These are phyloP conservation scores for Ceratocystiopsis minuta DNA, from an alignment of 2,329 filamentous ascomycete species.

Conservation along the genomic window DNA sequence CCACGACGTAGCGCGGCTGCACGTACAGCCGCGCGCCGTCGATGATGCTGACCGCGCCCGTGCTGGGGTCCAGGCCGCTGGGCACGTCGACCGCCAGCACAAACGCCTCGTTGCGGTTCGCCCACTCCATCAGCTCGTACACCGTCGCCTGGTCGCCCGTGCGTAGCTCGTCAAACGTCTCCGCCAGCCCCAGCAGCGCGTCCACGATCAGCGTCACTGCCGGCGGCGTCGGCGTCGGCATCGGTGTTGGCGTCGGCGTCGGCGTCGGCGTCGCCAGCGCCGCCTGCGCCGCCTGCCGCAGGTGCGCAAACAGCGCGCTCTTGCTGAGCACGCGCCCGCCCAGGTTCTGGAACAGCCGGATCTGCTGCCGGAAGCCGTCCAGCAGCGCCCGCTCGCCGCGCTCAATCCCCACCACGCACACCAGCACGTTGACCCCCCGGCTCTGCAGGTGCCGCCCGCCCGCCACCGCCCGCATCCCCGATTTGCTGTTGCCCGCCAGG, in stretches of 20 bases:
- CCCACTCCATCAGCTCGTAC: conserved; percentile 84
- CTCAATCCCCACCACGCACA: conserved; percentile 74
- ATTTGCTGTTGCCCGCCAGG: conserved; percentile 89
- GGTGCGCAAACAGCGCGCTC: conserved; percentile 40
- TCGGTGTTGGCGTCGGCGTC: conserved; percentile 7
- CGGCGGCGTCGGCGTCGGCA: conserved; percentile 27
- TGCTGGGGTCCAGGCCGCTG: conserved; percentile 67
- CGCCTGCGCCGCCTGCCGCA: conserved; percentile 28
- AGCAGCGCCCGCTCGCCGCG: conserved; percentile 62
- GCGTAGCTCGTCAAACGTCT: conserved; percentile 75
- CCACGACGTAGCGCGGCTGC: conserved; percentile 64
- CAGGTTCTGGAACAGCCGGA: conserved; percentile 68
- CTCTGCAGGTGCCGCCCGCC: conserved; percentile 76
- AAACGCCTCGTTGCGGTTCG: conserved; percentile 68
- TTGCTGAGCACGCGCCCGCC: conserved; percentile 55
- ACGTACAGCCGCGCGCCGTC: conserved; percentile 69
- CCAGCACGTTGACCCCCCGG: conserved; percentile 60
- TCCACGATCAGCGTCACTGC: conserved; percentile 72
- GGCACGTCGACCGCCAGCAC: conserved; percentile 83
- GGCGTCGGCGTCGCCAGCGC: too few species aligned
- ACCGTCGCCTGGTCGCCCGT: conserved; percentile 68
- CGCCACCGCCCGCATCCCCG: conserved; percentile 66
- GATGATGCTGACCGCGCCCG: conserved; percentile 45
- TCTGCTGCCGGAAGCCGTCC: conserved; percentile 62
- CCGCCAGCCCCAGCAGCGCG: conserved; percentile 69